Conservation (phyloP, 768 basidiomycete species). For the Daedaleopsis nitida region DNA sequence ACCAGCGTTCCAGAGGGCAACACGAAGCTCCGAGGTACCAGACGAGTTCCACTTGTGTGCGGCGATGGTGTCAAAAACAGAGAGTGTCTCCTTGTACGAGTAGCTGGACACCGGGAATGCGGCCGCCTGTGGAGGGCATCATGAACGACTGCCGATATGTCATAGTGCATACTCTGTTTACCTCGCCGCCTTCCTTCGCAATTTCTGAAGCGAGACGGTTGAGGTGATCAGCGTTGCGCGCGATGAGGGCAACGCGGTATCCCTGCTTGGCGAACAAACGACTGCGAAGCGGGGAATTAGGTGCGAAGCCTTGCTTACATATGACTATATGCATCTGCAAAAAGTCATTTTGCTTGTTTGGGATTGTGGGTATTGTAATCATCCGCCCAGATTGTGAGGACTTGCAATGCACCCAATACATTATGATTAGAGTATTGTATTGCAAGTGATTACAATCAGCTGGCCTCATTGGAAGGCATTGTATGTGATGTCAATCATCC, state of each 20-base stretch:
- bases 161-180: conserved; percentile 5
- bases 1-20: conserved; percentile 42
- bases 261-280: conserved; percentile 39
- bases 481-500: no score
- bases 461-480: no score
- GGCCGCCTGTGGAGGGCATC: conserved; percentile 31
- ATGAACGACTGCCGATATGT: background rate
- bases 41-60: conserved; percentile 29
- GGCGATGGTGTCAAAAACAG: conserved; percentile 36
- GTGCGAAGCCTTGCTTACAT: no score
- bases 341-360: no score
- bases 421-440: no score
- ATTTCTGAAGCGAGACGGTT: conserved; percentile 35
- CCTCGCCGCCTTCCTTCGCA: conserved; percentile 35
- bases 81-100: conserved; percentile 29
- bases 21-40: conserved; percentile 34
- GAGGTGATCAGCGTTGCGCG: conserved; percentile 34
- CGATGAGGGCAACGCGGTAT: conserved; percentile 41
- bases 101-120: conserved; percentile 39
- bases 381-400: no score
- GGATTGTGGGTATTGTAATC: no score
- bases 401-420: no score
- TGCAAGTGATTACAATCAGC: no score
- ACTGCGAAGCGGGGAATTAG: no score
- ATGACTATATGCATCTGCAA: no score